Base-by-base conservation (phyloP, 768 basidiomycete genomes). In the Termitomyces eurrhizus region DNA sequence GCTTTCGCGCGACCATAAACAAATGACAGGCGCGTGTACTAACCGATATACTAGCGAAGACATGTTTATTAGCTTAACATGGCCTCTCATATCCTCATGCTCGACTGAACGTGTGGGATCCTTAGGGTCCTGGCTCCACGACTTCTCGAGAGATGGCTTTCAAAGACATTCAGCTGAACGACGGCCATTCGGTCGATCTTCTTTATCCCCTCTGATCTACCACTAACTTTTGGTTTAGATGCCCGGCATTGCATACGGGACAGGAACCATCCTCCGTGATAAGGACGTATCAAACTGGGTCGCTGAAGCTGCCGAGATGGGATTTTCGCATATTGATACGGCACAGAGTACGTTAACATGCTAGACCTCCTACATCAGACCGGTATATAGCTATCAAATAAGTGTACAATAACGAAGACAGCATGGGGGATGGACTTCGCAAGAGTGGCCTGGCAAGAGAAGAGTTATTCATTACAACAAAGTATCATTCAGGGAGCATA, bases 401-500 rank as follows among this genome's bases (percentile, higher is more conserved):
- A 74, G 82, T 70, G 42, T 79, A 80, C 58, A 56, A 67, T 29
- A 74, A 73, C 18, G 74, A 75, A 68, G 69, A 70, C 14, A 74
- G 74, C 51, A 75, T 78, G 39, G 77, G 77, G 3, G 61, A 66
- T 41, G 79, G 78, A 29, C 76, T 83, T 52, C 70, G 70, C n/a
- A 77, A 83, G 60, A 80, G 77, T 44, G 82, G 81, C 0, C 62
- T 84, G 5, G 60, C 66, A 36, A 77, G 83, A 41, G 70, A 74
- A 21, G 74, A 82, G 1, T 54, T 85, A 7, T 86, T 72, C 59
- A 69, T 86, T 41, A 84, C 84, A 1, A 82, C 83, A 18, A 88
- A 89, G 68, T 88, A 81, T 65, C 68, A 67, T 2, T 65, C 65
- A 14, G 77, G 77, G 3, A 72, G 74, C 7, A 72, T 82, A 9